Percentiles rank a stretch among this genome's conserved stretches.
These are phyloP conservation scores for Neofusicoccum cordaticola DNA, from an alignment of 2,329 filamentous ascomycete species.

Conservation along the genomic window DNA sequence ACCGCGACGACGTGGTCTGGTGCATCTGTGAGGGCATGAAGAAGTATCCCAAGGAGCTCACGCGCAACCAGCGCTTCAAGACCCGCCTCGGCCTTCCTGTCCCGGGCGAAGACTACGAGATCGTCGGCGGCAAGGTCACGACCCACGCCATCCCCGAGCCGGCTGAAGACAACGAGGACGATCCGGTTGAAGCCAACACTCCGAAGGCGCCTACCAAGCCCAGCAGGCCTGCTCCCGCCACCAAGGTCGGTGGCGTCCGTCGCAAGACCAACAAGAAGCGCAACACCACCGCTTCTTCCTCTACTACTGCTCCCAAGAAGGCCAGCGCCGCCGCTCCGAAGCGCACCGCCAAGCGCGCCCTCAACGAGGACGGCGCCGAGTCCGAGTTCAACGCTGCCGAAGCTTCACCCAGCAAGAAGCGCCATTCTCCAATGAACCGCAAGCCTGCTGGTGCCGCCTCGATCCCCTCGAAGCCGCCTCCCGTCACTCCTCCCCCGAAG, in stretches of 20 bases:
- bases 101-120: neutral
- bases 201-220: too few species aligned
- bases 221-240: neutral
- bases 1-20: neutral
- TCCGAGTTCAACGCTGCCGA: neutral
- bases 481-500: neutral
- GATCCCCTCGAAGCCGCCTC: neutral
- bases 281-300: neutral
- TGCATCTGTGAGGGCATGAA: constrained; percentile 14
- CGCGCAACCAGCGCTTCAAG: constrained; percentile 7
- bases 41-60: neutral
- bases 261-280: neutral
- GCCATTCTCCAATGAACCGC: neutral
- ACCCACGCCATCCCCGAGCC: too few species aligned
- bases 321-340: neutral
- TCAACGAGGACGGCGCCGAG: neutral
- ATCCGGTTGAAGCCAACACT: too few species aligned
- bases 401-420: neutral
- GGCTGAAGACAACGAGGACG: too few species aligned
- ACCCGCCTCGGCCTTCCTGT: neutral
- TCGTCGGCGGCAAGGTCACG: too few species aligned
- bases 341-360: neutral
- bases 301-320: neutral
- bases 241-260: neutral
- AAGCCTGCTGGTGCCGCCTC: neutral